Conservation (phyloP, 2,329 filamentous ascomycete genomes). For the Trichoderma aggressivum region DNA sequence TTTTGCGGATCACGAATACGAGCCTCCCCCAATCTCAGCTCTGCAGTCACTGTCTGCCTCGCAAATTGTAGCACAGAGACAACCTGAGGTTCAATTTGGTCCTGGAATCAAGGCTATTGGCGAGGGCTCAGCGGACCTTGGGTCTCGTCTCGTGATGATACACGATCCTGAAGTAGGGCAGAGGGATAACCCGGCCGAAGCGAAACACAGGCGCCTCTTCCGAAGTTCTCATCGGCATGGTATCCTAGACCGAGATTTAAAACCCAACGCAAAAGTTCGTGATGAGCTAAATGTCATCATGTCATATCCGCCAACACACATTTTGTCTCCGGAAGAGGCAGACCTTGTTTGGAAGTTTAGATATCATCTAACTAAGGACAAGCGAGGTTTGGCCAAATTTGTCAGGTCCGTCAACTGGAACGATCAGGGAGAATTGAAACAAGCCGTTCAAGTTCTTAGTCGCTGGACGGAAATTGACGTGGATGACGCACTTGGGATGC, state of each 20-base stretch:
- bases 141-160: slow-evolving; percentile 70
- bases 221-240: slow-evolving; percentile 86
- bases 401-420: slow-evolving; percentile 97
- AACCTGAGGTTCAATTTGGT: slow-evolving; percentile 84
- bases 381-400: slow-evolving; percentile 90
- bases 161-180: slow-evolving; percentile 93
- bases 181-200: slow-evolving; percentile 88
- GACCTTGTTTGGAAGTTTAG: slow-evolving; percentile 97
- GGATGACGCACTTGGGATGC: slow-evolving; percentile 89
- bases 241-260: slow-evolving; percentile 91
- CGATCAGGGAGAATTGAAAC: slow-evolving; percentile 77
- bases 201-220: slow-evolving; percentile 88
- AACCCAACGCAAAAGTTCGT: slow-evolving; percentile 91
- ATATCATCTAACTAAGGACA: slow-evolving; percentile 90
- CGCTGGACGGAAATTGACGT: slow-evolving; percentile 98
- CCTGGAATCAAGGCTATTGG: slow-evolving; percentile 77
- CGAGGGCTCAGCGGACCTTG: slow-evolving; percentile 45
- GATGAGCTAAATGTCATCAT: slow-evolving; percentile 91
- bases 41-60: slow-evolving; percentile 57
- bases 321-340: slow-evolving; percentile 84
- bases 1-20: slow-evolving; percentile 91
- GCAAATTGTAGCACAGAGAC: slow-evolving; percentile 70
- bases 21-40: slow-evolving; percentile 75
- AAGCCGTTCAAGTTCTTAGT: slow-evolving; percentile 83
- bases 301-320: slow-evolving; percentile 87